Evolutionary conservation across 179 eudicot species (phyloP), one percentile per base, ranked within the genome.

Genomic region (Beta lomatogona): DNA sequence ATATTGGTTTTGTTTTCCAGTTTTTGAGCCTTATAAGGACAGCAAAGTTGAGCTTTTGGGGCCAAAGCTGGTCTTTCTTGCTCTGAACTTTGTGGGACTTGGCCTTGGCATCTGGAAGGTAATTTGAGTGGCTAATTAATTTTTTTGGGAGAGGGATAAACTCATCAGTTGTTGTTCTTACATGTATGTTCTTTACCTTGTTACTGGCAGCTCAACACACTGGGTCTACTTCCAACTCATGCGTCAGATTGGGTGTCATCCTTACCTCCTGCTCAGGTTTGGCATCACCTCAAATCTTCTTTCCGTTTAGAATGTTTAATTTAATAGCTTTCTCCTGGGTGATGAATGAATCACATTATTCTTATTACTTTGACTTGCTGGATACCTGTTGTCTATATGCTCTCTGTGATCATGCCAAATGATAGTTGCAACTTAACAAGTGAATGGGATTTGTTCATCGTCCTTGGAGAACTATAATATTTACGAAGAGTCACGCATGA

Each of bases 241-340:
- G 90, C 93, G 50, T 95, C 98, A 75, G 99, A 95, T 67, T 95
- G 99, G 99, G 98, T 95, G 74, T 95, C 97, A 78, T 92, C 98
- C 57, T 81, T 95, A 79, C 89, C 97, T 36, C 99, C 98, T 83
- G 90, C 99, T 75, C 98, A 89, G 98, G 97, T 94, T 79, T 22
- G 18, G 57, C 80, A 59, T 64, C 75, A 53, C 55, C 77, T 41
- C 64, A 46, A 59, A 21, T 78, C 0, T 66, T 69, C 10, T 69
- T 48, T 84, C 79, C 19, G 10, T 67, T 59, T 14, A 9, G 69
- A 58, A 25, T 75, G 21, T 48, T 45, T 28, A 6, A 44, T 48
- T 66, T 73, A 11, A 48, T 9, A 36, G 5, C 53, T 70, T 9
- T 65, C 41, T 36, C 0, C 41, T 36, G 41, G 57, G 75, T 44